phyloP scores from a whole-genome alignment of 1,139 yeast genomes.

The Scheffersomyces stambukii region DNA sequence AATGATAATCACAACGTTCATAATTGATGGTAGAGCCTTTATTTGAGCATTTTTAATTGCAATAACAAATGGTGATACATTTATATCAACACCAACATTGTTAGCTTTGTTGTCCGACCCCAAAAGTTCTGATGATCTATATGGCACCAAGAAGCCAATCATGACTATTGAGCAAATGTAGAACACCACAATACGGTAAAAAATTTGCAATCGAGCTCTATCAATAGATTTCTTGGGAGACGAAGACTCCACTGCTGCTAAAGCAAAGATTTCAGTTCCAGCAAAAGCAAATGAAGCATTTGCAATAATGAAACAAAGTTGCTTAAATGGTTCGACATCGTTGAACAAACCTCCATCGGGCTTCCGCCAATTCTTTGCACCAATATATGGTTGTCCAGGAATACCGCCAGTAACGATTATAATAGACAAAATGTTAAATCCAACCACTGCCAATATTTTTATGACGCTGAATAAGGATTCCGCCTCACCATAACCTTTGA shows the following conservation, averaged over 20 bases:
- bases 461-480: constrained; percentile 27
- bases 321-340: constrained; percentile 22
- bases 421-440: constrained; percentile 27
- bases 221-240: constrained; percentile 31
- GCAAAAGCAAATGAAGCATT: constrained; percentile 25
- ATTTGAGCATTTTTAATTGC: constrained; percentile 31
- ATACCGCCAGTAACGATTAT: constrained; percentile 32
- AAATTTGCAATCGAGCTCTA: constrained; percentile 32
- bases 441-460: constrained; percentile 29
- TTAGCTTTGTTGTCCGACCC: constrained; percentile 10
- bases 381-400: constrained; percentile 24
- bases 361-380: constrained; percentile 28
- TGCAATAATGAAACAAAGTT: constrained; percentile 19
- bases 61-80: constrained; percentile 39
- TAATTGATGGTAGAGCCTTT: constrained; percentile 28
- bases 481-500: constrained; percentile 34
- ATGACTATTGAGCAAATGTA: constrained; percentile 25
- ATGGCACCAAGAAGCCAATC: constrained; percentile 31
- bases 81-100: constrained; percentile 17
- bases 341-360: constrained; percentile 31
- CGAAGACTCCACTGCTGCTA: constrained; percentile 33
- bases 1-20: constrained; percentile 29
- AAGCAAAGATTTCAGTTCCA: constrained; percentile 29
- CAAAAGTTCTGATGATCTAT: constrained; percentile 17
- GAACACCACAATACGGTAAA: constrained; percentile 30